Evolutionary conservation across 2,329 filamentous ascomycete species (phyloP), one percentile per base, ranked within the genome.

Genomic region (Fusarium pininemorale): DNA sequence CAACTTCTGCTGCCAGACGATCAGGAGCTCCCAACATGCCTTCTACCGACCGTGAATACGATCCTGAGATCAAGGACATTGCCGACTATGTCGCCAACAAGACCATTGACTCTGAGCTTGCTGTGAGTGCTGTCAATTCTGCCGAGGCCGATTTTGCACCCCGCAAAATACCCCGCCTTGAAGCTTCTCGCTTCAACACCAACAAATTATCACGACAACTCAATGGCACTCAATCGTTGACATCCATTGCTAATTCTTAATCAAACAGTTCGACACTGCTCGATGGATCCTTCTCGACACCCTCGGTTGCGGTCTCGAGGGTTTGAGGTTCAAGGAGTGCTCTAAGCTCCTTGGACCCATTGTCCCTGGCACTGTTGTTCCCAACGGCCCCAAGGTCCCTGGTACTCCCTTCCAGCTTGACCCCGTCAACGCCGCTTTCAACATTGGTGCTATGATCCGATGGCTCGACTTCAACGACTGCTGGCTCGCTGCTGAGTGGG

Each of bases 381-480:
- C 96, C 81, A 95, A 98, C 81, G 96, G 96, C 76, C 92, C 94
- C 79, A 94, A 92, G 82, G 94, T 99, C 50, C 94, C 94, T 45
- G 96, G 96, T 75, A 98, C 96, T 38, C 91, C 93, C 77, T 98
- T 96, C 87, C 92, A 97, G 85, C 91, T 99, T 78, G 96, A 98
- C 83, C 96, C 96, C 44, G 91, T 98, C 82, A 96, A 96, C 80
- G 96, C 93, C 73, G 96, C 96, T 74, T 98, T 99, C 90, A 98
- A 98, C 89, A 98, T 99, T 79, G 96, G 96, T 79, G 93, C 96
- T 80, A 97, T 98, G 92, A 98, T 99, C 86, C 90, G 96, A 82
- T 99, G 96, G 96, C 90, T 99, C 80, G 96, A 99, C 87, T 99
- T 98, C 90, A 99, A 99, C 84, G 96, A 99, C 90, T 98, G 96